Evolutionary conservation across 768 basidiomycete species (phyloP), one percentile per base, ranked within the genome.

Genomic region (Crucibulum laeve): DNA sequence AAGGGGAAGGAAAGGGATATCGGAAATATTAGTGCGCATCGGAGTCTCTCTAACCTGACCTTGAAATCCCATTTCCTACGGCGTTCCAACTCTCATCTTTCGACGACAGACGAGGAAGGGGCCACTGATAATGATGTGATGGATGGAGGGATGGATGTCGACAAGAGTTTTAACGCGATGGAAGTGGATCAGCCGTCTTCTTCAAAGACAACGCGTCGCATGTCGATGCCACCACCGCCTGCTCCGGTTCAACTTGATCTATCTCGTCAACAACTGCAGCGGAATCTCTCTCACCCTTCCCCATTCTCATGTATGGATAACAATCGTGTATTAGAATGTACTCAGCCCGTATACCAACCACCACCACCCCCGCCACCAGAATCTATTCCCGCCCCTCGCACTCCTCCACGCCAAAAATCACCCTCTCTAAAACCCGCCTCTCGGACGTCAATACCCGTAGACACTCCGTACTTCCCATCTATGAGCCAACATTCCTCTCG

Each of bases 401-500:
- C 10, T 48, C 49, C 33, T 44, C 52, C 8, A 49, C 53, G 2
- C 44, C 58, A n/a, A n/a, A n/a, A n/a, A n/a, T n/a, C n/a, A n/a
- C n/a, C n/a, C n/a, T n/a, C n/a, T n/a, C n/a, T n/a, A n/a, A n/a
- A n/a, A n/a, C n/a, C n/a, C n/a, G n/a, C n/a, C n/a, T n/a, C n/a
- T n/a, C n/a, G n/a, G n/a, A n/a, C n/a, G n/a, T n/a, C n/a, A n/a
- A n/a, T n/a, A n/a, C n/a, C n/a, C n/a, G n/a, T n/a, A n/a, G n/a
- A n/a, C n/a, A n/a, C n/a, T 23, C 21, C 45, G 18, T 25, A 44
- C 30, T 40, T 47, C 19, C n/a, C n/a, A n/a, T n/a, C n/a, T n/a
- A n/a, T n/a, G n/a, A 43, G 43, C 43, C 57, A 42, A 24, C 42
- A 42, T 28, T 52, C 56, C 4, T 47, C 53, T 5, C 59, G 60